Evolutionary conservation across 768 basidiomycete species (phyloP).

Genomic region (Antrodiella citrinella): DNA sequence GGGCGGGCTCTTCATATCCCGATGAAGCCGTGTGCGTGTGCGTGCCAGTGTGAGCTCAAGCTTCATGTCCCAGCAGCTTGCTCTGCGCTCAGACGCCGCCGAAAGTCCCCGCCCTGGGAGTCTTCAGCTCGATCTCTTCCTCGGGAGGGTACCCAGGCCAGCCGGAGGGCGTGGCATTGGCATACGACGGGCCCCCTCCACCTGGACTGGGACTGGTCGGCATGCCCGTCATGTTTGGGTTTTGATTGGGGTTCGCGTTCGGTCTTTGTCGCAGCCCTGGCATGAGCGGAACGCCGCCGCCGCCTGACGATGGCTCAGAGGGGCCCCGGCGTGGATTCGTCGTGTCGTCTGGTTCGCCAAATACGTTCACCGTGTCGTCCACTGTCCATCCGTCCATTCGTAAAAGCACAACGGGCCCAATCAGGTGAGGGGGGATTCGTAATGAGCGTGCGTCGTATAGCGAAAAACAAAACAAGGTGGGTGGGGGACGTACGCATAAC

Average conservation of each 20-base stretch:
- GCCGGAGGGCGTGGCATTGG: neutral
- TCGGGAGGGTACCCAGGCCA: neutral
- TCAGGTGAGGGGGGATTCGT: neutral
- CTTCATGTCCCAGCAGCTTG: no score
- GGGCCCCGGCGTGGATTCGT: neutral
- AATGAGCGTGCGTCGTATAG: neutral
- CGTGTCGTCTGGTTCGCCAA: slow-evolving; percentile 16
- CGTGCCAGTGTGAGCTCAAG: neutral
- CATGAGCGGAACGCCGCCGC: no score
- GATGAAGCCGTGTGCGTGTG: no score
- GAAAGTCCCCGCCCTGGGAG: slow-evolving; percentile 6
- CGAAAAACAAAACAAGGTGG: neutral
- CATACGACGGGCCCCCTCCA: neutral
- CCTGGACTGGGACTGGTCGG: slow-evolving; percentile 4
- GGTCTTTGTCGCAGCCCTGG: slow-evolving; percentile 4
- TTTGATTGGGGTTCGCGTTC: no score
- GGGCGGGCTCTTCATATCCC: no score
- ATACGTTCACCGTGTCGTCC: slow-evolving; percentile 17
- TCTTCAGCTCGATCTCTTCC: slow-evolving; percentile 23
- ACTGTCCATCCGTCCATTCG: no score
- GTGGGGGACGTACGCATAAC: slow-evolving; percentile 14
- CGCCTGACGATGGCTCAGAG: neutral
- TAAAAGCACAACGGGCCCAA: neutral
- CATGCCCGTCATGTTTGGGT: slow-evolving; percentile 8
- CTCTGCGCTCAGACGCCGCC: neutral